Percentiles rank a stretch among this genome's conserved stretches.
Evolutionary conservation across 768 basidiomycete genomes (phyloP).

Genomic region (Amyloporia xantha): DNA sequence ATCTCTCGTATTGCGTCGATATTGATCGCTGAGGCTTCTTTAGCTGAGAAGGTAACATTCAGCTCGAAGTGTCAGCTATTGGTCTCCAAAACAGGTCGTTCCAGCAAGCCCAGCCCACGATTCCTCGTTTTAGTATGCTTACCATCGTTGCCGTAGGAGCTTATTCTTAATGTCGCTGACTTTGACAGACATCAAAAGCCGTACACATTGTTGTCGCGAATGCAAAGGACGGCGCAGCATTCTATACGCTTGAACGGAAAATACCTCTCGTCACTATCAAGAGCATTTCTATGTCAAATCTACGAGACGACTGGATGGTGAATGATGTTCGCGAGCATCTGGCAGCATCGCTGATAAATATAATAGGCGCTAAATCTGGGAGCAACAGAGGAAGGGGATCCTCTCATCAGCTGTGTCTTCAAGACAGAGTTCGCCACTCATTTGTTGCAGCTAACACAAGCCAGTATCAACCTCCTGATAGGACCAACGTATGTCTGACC

Average conservation of each 20-base stretch:
- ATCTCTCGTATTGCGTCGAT: background rate
- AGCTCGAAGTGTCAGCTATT: constrained; percentile 77
- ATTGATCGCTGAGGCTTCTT: constrained; percentile 5
- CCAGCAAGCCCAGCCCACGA: constrained; percentile 88
- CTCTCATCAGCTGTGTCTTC: constrained; percentile 84
- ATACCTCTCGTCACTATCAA: constrained; percentile 85
- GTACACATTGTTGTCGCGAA: constrained; percentile 67
- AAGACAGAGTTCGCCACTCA: constrained; percentile 91
- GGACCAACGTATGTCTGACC: constrained; percentile 59
- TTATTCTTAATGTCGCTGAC: background rate
- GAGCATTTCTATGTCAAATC: constrained; percentile 77
- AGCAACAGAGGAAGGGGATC: constrained; percentile 89
- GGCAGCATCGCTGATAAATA: background rate
- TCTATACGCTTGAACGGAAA: constrained; percentile 73
- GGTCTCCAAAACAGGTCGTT: constrained; percentile 78
- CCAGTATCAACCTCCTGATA: constrained; percentile 64
- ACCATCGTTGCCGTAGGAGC: background rate
- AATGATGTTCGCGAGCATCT: constrained; percentile 16
- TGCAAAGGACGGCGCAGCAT: constrained; percentile 52
- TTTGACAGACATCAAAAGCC: constrained; percentile 71
- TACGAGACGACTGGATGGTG: constrained; percentile 95
- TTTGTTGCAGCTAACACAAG: constrained; percentile 75
- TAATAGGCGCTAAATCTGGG: constrained; percentile 69
- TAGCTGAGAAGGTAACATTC: constrained; percentile 77
- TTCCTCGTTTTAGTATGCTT: constrained; percentile 79